Conservation (phyloP, 805 yeast species). For the Lipomyces spencermartinsiae region DNA sequence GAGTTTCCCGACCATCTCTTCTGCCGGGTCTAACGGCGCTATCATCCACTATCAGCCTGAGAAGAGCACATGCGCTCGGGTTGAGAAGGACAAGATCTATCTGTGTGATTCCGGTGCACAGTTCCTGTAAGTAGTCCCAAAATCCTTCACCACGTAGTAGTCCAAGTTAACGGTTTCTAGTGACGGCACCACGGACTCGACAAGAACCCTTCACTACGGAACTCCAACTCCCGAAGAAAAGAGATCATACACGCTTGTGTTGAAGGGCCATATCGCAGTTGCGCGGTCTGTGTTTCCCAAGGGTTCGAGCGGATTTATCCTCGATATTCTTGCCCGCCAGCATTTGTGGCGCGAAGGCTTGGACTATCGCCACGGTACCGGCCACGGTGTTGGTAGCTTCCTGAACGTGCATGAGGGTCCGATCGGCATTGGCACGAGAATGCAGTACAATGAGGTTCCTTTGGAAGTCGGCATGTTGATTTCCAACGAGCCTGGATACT, state of each 20-base stretch:
- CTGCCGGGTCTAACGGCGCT: slow-evolving; percentile 79
- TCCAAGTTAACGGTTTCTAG: slow-evolving; percentile 3
- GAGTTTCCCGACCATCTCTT: slow-evolving; percentile 75
- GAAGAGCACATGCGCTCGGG: slow-evolving; percentile 58
- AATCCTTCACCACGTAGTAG: too few relatives aligned
- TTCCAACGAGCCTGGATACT: slow-evolving; percentile 94
- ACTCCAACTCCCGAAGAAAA: slow-evolving; percentile 63
- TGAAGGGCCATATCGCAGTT: slow-evolving; percentile 89
- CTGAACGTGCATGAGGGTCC: slow-evolving; percentile 96
- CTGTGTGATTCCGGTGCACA: slow-evolving; percentile 92
- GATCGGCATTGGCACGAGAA: slow-evolving; percentile 70
- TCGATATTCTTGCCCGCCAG: slow-evolving; percentile 85
- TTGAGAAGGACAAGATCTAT: slow-evolving; percentile 72
- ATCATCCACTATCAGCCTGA: slow-evolving; percentile 76
- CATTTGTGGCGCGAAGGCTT: slow-evolving; percentile 81
- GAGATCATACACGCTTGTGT: slow-evolving; percentile 78
- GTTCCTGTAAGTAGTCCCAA: slow-evolving; percentile 50
- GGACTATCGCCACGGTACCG: slow-evolving; percentile 93
- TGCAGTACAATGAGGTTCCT: slow-evolving; percentile 56
- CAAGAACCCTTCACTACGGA: slow-evolving; percentile 80
- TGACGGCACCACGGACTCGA: slow-evolving; percentile 96
- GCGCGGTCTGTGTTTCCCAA: slow-evolving; percentile 81
- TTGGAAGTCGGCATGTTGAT: slow-evolving; percentile 70
- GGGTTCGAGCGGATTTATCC: slow-evolving; percentile 72
- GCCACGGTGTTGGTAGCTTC: slow-evolving; percentile 95